phyloP scores from a whole-genome alignment of 345 rosid species.

The Abelmoschus esculentus region DNA sequence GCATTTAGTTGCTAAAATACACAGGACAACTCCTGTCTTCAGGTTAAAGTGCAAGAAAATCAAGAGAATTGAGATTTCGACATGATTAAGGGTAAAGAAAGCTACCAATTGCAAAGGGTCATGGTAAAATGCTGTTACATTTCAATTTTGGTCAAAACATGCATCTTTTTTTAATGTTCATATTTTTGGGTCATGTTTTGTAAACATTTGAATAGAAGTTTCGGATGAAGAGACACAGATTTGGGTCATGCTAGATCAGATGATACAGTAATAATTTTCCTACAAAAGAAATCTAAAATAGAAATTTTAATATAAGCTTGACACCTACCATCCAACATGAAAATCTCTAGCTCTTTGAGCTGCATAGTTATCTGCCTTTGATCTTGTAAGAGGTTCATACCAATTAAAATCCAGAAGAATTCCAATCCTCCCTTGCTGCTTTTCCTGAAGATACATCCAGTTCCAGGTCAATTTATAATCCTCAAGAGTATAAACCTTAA shows the following conservation, averaged over 20 bases:
- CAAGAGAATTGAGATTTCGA: too few species aligned
- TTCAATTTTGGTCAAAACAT: too few species aligned
- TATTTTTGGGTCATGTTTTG: too few species aligned
- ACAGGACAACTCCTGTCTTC: neutral
- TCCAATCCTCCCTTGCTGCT: slow-evolving; percentile 55
- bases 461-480: neutral
- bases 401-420: slow-evolving; percentile 55
- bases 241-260: too few species aligned
- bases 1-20: neutral
- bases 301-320: neutral
- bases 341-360: slow-evolving; percentile 73
- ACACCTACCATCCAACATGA: slow-evolving; percentile 55
- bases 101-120: too few species aligned
- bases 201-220: too few species aligned
- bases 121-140: too few species aligned
- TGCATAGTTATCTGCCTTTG: slow-evolving; percentile 46
- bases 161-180: too few species aligned
- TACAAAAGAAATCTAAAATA: neutral
- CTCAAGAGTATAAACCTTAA: too few species aligned
- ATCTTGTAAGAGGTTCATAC: slow-evolving; percentile 54
- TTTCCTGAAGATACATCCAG: slow-evolving; percentile 20
- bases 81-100: too few species aligned
- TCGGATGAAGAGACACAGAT: too few species aligned
- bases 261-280: neutral
- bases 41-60: neutral